Evolutionary conservation across 2,329 filamentous ascomycete species (phyloP), one percentile per base, ranked within the genome.

Genomic region (Aspergillus tubingensis): DNA sequence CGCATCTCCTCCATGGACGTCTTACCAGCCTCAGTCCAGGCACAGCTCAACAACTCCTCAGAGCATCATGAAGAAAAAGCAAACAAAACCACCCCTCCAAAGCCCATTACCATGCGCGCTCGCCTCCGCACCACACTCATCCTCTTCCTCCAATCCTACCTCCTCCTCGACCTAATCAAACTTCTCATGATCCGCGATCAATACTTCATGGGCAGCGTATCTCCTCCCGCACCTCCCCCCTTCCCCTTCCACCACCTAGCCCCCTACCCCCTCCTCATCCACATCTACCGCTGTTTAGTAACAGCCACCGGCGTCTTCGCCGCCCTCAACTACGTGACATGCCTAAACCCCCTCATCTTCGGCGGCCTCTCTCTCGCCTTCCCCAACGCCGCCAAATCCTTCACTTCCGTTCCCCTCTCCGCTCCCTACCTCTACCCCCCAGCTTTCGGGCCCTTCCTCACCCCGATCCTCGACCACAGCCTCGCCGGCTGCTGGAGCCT

Each of bases 401-500:
- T 84, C 30, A 78, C 84, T 4, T 82, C 87, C 61, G 88, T 90
- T 15, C 80, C 86, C 0, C 79, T 86, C 8, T 82, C 81, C 50
- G 84, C 85, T 68, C 69, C 84, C 2, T 89, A 85, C 85, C 79
- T 88, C 62, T 89, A 89, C 68, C 80, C 84, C 0, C 79, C 83
- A n/a, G 74, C 77, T 11, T 89, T 84, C 76, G 86, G 86, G 0
- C 71, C 77, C 2, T 81, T 82, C 63, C 41, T 73, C 30, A 49
- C 60, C 17, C 65, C 73, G 0, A 58, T 77, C 5, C 58, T 78
- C 10, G 85, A 92, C 62, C 81, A 86, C 60, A 93, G 94, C 0
- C 80, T 97, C 2, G 83, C 85, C 0, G 93, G 92, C 0, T 90
- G 89, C 77, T 98, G 94, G 94, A 88, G 90, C 48, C 82, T 81